Evolutionary conservation across 768 basidiomycete species (phyloP).

Genomic region (Gymnopilus dilepis): DNA sequence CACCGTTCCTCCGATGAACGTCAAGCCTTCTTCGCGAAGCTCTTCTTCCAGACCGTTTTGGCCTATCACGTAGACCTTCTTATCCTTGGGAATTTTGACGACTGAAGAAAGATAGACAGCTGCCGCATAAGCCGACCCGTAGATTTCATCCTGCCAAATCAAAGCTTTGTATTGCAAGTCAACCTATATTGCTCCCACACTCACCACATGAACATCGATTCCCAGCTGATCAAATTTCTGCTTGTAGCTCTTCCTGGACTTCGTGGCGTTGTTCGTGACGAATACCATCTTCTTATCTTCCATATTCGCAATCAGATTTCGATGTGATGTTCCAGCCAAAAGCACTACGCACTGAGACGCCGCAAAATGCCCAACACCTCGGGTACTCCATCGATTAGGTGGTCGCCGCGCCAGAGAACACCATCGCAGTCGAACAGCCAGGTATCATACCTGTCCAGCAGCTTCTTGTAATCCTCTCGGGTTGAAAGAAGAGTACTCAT

Average conservation of each 20-base stretch:
- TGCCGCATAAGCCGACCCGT: slow-evolving; percentile 86
- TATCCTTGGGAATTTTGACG: slow-evolving; percentile 85
- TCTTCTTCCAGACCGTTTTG: slow-evolving; percentile 93
- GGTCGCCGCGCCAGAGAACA: slow-evolving; percentile 89
- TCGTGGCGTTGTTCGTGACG: slow-evolving; percentile 97
- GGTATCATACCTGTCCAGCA: slow-evolving; percentile 80
- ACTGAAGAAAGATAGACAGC: slow-evolving; percentile 85
- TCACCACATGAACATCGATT: slow-evolving; percentile 81
- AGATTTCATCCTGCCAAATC: slow-evolving; percentile 84
- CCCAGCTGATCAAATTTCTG: slow-evolving; percentile 90
- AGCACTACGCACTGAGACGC: slow-evolving; percentile 48
- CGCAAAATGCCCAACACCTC: slow-evolving; percentile 79
- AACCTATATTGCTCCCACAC: slow-evolving; percentile 33
- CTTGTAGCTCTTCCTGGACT: slow-evolving; percentile 89
- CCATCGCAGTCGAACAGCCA: slow-evolving; percentile 98
- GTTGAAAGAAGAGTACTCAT: slow-evolving; percentile 47
- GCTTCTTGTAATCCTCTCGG: slow-evolving; percentile 48
- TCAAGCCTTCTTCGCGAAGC: slow-evolving; percentile 83
- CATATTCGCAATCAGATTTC: slow-evolving; percentile 16
- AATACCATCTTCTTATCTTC: slow-evolving; percentile 87
- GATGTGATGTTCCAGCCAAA: slow-evolving; percentile 4
- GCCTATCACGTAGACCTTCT: slow-evolving; percentile 96
- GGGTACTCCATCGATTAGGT: slow-evolving; percentile 75
- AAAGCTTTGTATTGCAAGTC: not conserved
- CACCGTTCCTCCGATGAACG: slow-evolving; percentile 85